Base-by-base conservation (phyloP, 805 yeast genomes). In the Hanseniaspora meyeri region DNA sequence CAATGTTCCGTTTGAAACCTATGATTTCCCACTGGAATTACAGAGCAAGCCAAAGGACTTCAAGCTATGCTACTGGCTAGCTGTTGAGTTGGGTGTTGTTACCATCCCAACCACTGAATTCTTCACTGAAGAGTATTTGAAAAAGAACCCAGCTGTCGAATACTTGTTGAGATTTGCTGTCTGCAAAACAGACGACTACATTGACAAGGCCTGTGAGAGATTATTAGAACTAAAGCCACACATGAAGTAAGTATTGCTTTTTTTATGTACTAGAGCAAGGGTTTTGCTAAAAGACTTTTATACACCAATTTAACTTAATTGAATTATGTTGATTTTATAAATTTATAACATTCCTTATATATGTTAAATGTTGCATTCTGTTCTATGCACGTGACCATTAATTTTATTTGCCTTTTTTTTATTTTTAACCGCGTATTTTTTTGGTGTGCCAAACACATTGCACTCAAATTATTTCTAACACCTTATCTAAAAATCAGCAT, bases 91-190 rank as follows among this genome's bases (percentile, higher is more conserved):
- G 58, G 98, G 98, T 11, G 95, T 93, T 43, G 97, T 93, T 20
- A 85, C 95, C 4, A 93, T 93, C 61, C 98, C 98, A 11, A 97
- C 97, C 32, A 85, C 96, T n/a, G 58, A 56, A 29, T 56, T 56
- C 31, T 56, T 50, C 48, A 43, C 51, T 20, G 97, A 91, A 70
- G 93, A 93, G 65, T 81, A 87, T 64, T 77, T 82, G 46, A 78
- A 81, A 10, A 81, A 79, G 59, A 81, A 85, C 61, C 89, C 85
- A 36, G 74, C 78, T 57, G 89, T 91, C 57, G 95, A 90, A 66
- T 83, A 87, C 63, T 79, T 88, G 66, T 73, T 93, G 59, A 81
- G 98, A 66, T 90, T 93, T 68, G 97, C 98, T 16, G 95, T 93
- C 19, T 93, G 98, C 76, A 93, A 93, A 72, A 96, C 86, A 63